Conservation (phyloP, 176 grass and related monocot species). For the Canna indica region DNA sequence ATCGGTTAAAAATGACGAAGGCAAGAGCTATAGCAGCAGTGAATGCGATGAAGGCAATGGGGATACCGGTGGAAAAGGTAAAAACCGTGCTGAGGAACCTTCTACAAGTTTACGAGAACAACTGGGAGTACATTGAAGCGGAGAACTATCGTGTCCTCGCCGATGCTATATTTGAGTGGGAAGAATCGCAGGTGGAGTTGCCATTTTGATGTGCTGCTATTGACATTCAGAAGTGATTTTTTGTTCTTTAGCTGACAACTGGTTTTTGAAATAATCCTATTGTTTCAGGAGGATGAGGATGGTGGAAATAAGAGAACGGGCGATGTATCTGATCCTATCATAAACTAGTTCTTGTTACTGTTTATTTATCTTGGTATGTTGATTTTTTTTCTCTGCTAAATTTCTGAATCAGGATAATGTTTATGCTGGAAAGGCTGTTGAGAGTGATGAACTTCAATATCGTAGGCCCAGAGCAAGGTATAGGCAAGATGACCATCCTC, state of each 20-base stretch:
- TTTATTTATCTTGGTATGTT: background rate
- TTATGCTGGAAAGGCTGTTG: background rate
- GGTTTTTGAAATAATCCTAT: background rate
- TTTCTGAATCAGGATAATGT: background rate
- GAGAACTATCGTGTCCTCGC: slow-evolving; percentile 45
- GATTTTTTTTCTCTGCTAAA: background rate
- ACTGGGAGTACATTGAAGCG: slow-evolving; percentile 66
- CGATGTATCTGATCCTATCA: slow-evolving; percentile 1
- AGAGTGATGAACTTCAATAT: background rate
- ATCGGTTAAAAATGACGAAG: background rate
- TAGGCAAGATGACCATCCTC: background rate
- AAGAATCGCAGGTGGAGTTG: slow-evolving; percentile 4
- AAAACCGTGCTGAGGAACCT: slow-evolving; percentile 39
- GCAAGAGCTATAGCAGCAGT: slow-evolving; percentile 29
- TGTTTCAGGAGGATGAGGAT: background rate
- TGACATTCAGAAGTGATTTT: background rate
- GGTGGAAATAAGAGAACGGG: background rate
- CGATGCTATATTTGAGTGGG: slow-evolving; percentile 36
- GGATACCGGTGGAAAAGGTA: slow-evolving; percentile 28
- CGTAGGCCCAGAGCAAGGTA: background rate
- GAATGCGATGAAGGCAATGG: slow-evolving; percentile 40
- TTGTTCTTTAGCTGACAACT: too few relatives aligned
- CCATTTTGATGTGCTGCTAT: background rate
- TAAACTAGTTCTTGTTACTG: background rate
- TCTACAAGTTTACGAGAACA: slow-evolving; percentile 29